phyloP scores from a whole-genome alignment of 129 eudicot genomes.

The Deinandra increscens region DNA sequence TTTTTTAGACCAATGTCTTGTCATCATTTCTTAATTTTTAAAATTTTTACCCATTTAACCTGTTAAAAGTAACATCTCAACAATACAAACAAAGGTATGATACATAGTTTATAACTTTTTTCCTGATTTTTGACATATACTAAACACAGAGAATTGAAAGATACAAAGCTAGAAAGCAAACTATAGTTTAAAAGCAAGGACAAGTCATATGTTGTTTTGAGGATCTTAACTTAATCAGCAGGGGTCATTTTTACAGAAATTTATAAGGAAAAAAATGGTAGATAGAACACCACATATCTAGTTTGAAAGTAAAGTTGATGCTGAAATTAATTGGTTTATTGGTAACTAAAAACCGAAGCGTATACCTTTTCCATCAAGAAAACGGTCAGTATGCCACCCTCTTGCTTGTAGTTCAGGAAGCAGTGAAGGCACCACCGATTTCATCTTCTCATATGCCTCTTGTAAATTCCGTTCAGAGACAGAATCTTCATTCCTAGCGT shows the following conservation, averaged over 20 bases:
- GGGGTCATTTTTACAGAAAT: too few relatives aligned
- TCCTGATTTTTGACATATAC: too few relatives aligned
- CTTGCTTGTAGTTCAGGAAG: constrained; percentile 63
- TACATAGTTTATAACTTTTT: too few relatives aligned
- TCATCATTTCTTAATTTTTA: too few relatives aligned
- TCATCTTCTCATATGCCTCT: constrained; percentile 70
- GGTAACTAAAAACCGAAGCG: constrained; percentile 43
- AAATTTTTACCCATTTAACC: constrained; percentile 4
- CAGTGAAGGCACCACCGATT: constrained; percentile 45
- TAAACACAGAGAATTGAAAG: too few relatives aligned
- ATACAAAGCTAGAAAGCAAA: too few relatives aligned
- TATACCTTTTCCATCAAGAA: constrained; percentile 84
- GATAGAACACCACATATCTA: not conserved
- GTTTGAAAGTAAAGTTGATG: not conserved
- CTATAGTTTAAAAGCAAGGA: too few relatives aligned
- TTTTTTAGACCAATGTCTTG: too few relatives aligned
- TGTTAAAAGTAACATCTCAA: not conserved
- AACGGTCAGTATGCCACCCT: constrained; percentile 99
- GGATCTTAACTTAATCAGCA: too few relatives aligned
- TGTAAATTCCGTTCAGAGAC: constrained; percentile 25
- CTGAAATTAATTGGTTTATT: not conserved
- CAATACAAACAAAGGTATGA: not conserved
- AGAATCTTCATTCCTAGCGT: constrained; percentile 44
- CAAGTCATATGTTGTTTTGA: too few relatives aligned
- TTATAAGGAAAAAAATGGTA: too few relatives aligned